Percentiles rank a stretch among this genome's conserved stretches.
Evolutionary conservation across 331 rosid species (phyloP).

Genomic region (Rosa hybrid): DNA sequence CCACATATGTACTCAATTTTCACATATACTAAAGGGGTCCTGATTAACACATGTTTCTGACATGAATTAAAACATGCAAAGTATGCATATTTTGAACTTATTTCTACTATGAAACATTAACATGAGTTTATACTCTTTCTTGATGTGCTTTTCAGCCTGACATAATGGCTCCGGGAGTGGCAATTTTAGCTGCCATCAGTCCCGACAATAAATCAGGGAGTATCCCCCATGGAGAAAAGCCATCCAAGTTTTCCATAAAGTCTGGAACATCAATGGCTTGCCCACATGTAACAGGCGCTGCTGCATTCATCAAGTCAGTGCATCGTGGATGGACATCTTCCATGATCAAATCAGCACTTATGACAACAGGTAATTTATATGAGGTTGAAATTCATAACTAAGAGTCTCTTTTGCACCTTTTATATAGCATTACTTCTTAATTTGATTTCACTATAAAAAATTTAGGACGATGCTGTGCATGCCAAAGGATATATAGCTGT

Average conservation of each 20-base stretch:
- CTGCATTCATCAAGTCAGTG: slow-evolving; percentile 69
- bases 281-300: slow-evolving; percentile 89
- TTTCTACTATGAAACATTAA: neutral
- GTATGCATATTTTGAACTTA: neutral
- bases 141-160: slow-evolving; percentile 65
- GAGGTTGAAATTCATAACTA: neutral
- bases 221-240: slow-evolving; percentile 55
- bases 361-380: slow-evolving; percentile 68
- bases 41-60: neutral
- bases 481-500: neutral
- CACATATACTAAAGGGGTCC: neutral
- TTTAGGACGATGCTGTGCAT: neutral
- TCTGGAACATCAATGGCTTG: slow-evolving; percentile 99
- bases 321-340: slow-evolving; percentile 74
- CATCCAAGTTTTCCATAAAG: slow-evolving; percentile 57
- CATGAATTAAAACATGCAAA: neutral
- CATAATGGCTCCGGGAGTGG: slow-evolving; percentile 83
- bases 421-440: neutral
- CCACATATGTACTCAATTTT: neutral
- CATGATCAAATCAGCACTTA: slow-evolving; percentile 83
- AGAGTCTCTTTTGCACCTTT: neutral
- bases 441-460: neutral
- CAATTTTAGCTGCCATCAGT: slow-evolving; percentile 68
- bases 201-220: slow-evolving; percentile 61
- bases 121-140: neutral